A percentile compares a stretch with the other conserved stretches of the same genome.
Conservation (phyloP, 306 rosid species). For the Cucurbita moschata region DNA sequence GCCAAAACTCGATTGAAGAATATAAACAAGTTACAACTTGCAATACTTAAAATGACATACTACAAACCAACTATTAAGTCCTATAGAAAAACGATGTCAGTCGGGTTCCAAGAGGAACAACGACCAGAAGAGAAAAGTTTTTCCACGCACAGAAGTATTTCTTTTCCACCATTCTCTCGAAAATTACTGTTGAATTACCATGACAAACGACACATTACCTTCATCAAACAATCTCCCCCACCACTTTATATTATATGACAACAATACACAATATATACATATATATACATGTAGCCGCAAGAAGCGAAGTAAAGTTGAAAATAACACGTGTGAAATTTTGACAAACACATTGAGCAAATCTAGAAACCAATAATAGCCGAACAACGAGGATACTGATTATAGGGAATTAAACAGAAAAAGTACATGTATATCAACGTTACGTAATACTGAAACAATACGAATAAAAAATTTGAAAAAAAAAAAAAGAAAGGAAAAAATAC, state of each 20-base stretch:
- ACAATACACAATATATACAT: not conserved
- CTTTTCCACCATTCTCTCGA: not conserved
- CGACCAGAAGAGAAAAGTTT: not conserved
- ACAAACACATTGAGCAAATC: constrained; percentile 1
- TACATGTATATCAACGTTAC: not conserved
- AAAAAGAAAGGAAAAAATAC: not conserved
- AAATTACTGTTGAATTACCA: not conserved
- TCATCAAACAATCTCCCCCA: not conserved
- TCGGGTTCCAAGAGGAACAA: not conserved
- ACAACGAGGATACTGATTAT: not conserved
- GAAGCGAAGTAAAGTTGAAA: not conserved
- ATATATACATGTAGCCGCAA: not conserved
- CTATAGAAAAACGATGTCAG: not conserved
- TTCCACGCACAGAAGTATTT: not conserved
- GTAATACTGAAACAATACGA: constrained; percentile 11
- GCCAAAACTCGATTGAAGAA: constrained; percentile 27
- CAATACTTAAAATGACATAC: not conserved
- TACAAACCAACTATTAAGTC: not conserved
- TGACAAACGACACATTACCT: not conserved
- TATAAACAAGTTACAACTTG: not conserved
- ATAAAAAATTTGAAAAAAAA: not conserved
- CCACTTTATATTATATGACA: not conserved
- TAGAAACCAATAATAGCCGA: not conserved
- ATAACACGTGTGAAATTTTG: not conserved
- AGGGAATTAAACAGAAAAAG: not conserved